phyloP scores from a whole-genome alignment of 352 stramenopile genomes.

The Globisporangium solare region DNA sequence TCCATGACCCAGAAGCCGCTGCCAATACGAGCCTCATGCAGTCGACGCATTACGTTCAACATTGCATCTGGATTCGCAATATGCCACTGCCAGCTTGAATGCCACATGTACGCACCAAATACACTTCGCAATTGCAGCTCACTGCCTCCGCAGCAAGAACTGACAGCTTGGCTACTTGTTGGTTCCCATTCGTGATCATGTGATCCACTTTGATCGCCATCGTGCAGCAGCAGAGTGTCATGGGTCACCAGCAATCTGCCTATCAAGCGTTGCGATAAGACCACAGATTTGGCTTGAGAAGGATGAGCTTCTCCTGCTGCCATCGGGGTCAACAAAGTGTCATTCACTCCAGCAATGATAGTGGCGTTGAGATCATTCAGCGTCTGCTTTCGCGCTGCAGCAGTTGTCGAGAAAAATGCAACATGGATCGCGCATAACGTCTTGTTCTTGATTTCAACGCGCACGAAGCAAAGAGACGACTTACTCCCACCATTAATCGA shows the following conservation, averaged over 20 bases:
- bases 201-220: constrained; percentile 10
- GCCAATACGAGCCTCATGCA: constrained; percentile 65
- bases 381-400: constrained; percentile 56
- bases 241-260: constrained; percentile 72
- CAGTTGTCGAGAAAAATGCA: constrained; percentile 80
- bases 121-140: constrained; percentile 69
- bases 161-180: constrained; percentile 21
- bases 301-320: constrained; percentile 4
- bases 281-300: constrained; percentile 15
- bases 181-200: constrained; percentile 16
- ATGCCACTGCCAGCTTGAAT: constrained; percentile 83
- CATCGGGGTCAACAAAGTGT: constrained; percentile 18
- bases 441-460: constrained; percentile 76
- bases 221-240: constrained; percentile 58
- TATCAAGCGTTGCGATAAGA: constrained; percentile 77
- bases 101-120: constrained; percentile 86
- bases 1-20: constrained; percentile 83
- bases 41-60: constrained; percentile 58
- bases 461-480: constrained; percentile 76
- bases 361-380: constrained; percentile 66
- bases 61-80: constrained; percentile 48
- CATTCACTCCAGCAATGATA: constrained; percentile 54
- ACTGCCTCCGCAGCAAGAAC: constrained; percentile 70
- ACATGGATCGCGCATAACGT: constrained; percentile 75
- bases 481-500: constrained; percentile 32